Percentiles rank a stretch among this genome's conserved stretches.
These are phyloP conservation scores for Petasospora fabianii DNA, from an alignment of 1,139 yeast genomes.

Conservation along the genomic window DNA sequence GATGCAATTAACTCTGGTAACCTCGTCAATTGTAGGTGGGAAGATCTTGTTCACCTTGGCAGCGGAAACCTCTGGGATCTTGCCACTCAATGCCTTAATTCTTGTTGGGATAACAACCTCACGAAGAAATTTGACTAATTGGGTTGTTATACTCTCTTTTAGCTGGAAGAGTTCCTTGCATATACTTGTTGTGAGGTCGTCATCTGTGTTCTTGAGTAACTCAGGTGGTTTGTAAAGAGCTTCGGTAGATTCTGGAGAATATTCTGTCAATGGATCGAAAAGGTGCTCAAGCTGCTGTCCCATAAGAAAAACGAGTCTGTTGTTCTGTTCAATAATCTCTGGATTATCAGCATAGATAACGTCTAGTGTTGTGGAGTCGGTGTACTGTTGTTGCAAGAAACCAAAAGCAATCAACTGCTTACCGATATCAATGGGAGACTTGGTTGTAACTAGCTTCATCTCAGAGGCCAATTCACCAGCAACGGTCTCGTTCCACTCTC, in stretches of 20 bases:
- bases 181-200: constrained; percentile 40
- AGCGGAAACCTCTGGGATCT: constrained; percentile 47
- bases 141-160: constrained; percentile 72
- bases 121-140: constrained; percentile 69
- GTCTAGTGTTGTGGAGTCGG: constrained; percentile 62
- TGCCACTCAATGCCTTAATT: constrained; percentile 58
- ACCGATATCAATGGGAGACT: constrained; percentile 58
- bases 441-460: constrained; percentile 49
- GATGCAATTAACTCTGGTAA: constrained; percentile 82
- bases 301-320: constrained; percentile 64
- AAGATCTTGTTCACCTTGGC: constrained; percentile 69
- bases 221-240: constrained; percentile 48
- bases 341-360: constrained; percentile 62
- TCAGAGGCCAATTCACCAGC: constrained; percentile 72
- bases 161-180: constrained; percentile 63
- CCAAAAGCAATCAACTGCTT: constrained; percentile 50
- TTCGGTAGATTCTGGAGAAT: constrained; percentile 85
- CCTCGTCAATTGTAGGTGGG: constrained; percentile 94
- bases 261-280: constrained; percentile 86
- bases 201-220: constrained; percentile 25
- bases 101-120: constrained; percentile 78
- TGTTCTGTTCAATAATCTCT: constrained; percentile 58
- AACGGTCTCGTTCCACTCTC: constrained; percentile 64
- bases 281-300: constrained; percentile 87
- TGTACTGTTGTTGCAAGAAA: constrained; percentile 49